phyloP scores from a whole-genome alignment of 352 stramenopile genomes.

The Pythium rishiriense region DNA sequence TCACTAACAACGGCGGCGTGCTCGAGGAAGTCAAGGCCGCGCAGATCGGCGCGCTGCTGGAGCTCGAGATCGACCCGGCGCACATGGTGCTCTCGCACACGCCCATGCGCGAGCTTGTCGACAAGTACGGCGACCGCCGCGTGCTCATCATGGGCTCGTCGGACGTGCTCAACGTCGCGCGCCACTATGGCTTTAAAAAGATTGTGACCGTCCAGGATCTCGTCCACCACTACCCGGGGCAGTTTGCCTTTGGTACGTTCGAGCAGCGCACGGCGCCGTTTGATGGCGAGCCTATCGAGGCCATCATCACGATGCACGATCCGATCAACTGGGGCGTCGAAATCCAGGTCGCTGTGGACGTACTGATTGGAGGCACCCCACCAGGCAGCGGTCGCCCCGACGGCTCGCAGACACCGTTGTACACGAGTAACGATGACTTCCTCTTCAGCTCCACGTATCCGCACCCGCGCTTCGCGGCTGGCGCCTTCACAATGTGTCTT shows the following conservation, averaged over 20 bases:
- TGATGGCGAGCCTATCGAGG: constrained; percentile 77
- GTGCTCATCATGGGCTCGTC: constrained; percentile 88
- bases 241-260: constrained; percentile 82
- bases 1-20: constrained; percentile 79
- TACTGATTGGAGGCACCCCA: constrained; percentile 80
- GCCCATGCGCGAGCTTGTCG: constrained; percentile 83
- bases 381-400: constrained; percentile 50
- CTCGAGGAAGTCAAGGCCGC: constrained; percentile 83
- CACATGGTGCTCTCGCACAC: constrained; percentile 90
- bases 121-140: constrained; percentile 63
- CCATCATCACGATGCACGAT: constrained; percentile 91
- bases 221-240: constrained; percentile 61
- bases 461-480: constrained; percentile 81
- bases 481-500: constrained; percentile 78
- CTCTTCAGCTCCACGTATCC: constrained; percentile 84
- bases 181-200: constrained; percentile 83
- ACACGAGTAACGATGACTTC: constrained; percentile 89
- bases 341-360: constrained; percentile 87
- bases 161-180: constrained; percentile 72
- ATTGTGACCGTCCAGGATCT: constrained; percentile 77
- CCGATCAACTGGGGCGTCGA: constrained; percentile 88
- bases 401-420: constrained; percentile 78
- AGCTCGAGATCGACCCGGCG: constrained; percentile 57
- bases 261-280: constrained; percentile 56
- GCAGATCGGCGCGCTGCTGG: constrained; percentile 60